Conservation (phyloP, 345 rosid species). For the Eucalyptus curtisii region DNA sequence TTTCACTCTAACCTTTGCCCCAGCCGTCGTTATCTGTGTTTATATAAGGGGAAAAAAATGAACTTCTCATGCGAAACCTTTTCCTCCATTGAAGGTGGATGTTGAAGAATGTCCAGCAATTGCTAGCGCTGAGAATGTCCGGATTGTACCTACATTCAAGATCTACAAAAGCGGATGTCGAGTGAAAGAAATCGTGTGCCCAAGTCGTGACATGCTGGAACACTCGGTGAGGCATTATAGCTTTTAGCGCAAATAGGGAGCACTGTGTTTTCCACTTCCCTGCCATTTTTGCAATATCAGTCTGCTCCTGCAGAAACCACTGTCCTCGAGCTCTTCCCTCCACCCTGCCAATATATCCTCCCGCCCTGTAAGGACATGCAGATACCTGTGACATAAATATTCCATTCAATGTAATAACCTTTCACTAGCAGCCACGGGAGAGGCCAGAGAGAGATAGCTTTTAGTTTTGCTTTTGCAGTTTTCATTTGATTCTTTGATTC, state of each 20-base stretch:
- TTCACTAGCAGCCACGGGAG: constrained; percentile 15
- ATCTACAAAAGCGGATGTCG: constrained; percentile 73
- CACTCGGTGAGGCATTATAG: constrained; percentile 94
- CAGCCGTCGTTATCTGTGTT: background rate
- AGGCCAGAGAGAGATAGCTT: constrained; percentile 34
- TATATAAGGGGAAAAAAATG: background rate
- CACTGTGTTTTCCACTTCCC: background rate
- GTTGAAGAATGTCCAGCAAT: constrained; percentile 35
- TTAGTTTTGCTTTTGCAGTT: constrained; percentile 30
- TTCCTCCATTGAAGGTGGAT: constrained; percentile 48
- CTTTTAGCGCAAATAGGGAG: constrained; percentile 32
- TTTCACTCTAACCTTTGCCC: background rate
- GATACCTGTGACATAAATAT: constrained; percentile 36
- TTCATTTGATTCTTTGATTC: constrained; percentile 54
- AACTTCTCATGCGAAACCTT: background rate
- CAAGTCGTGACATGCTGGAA: constrained; percentile 79
- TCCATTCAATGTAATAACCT: constrained; percentile 22
- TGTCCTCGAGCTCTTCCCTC: constrained; percentile 6
- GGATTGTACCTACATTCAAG: constrained; percentile 92
- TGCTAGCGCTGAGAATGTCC: constrained; percentile 68
- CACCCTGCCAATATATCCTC: constrained; percentile 5
- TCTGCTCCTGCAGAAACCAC: background rate
- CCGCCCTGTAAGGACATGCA: constrained; percentile 18
- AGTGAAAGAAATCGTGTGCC: constrained; percentile 88
- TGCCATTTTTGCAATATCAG: constrained; percentile 2